These are phyloP conservation scores for Talaromyces sp. DNA, from an alignment of 2,329 filamentous ascomycete species.

Conservation along the genomic window DNA sequence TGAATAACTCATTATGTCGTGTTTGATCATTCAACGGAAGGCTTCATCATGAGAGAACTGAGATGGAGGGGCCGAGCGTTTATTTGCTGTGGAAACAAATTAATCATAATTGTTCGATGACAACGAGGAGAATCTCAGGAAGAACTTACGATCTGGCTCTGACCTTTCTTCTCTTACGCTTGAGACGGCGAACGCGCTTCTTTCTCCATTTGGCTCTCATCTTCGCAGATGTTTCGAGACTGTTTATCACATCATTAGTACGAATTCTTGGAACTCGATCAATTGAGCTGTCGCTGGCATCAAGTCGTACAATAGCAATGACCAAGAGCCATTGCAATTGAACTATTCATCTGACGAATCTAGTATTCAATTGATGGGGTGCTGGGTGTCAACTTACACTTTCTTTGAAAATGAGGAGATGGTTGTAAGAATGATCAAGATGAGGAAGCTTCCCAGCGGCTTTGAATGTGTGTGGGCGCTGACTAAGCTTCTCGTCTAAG, in stretches of 20 bases:
- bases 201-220: slow-evolving; percentile 99
- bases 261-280: neutral
- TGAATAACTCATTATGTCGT: slow-evolving; percentile 24
- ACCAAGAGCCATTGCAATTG: neutral
- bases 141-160: slow-evolving; percentile 83
- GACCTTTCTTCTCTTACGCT: slow-evolving; percentile 99
- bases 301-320: neutral
- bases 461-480: slow-evolving; percentile 38
- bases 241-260: neutral
- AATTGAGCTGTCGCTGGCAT: neutral
- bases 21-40: slow-evolving; percentile 36
- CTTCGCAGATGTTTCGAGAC: slow-evolving; percentile 39
- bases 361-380: neutral
- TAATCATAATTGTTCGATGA: neutral
- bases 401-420: slow-evolving; percentile 43
- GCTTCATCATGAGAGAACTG: slow-evolving; percentile 35
- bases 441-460: slow-evolving; percentile 25
- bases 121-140: neutral
- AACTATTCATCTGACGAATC: neutral
- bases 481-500: slow-evolving; percentile 31
- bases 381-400: slow-evolving; percentile 31
- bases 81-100: slow-evolving; percentile 53
- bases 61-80: slow-evolving; percentile 57
- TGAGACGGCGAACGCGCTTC: slow-evolving; percentile 98
- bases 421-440: slow-evolving; percentile 37